Evolutionary conservation across 2,329 filamentous ascomycete species (phyloP), one percentile per base, ranked within the genome.

Genomic region (Fusarium sp.): DNA sequence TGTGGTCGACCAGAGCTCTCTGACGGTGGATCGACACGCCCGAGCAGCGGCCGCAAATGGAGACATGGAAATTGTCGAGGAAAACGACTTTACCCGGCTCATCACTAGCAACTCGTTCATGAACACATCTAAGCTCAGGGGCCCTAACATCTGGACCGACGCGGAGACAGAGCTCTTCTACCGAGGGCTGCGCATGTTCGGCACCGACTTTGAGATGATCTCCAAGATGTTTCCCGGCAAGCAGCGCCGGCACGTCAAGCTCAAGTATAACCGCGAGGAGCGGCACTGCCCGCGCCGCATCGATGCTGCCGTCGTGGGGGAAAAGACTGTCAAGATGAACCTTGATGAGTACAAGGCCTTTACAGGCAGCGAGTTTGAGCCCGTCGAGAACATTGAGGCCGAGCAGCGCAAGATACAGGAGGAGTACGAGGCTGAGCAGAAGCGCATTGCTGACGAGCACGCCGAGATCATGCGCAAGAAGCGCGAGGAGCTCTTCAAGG

Each of bases 221-320:
- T 88, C 90, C 68, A 90, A 90, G 76, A 91, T 95, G 88, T 95
- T 97, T 78, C 89, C 91, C 1, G 88, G 89, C 72, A 91, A 92
- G 78, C 93, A 89, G 69, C 88, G 94, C 20, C 89, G 92, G 35
- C 90, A 94, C 80, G 88, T 97, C 83, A 96, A 96, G 84, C 88
- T 92, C 73, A 97, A 97, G 81, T 97, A 94, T 84, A 93, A 92
- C 77, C 91, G 92, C 70, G 94, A 97, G 82, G 94, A 97, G 83
- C 87, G 90, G 37, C 85, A 90, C 63, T 88, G 92, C 72, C 91
- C 93, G 0, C 83, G 85, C 4, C 88, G 89, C 71, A 87, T 97
- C 75, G 90, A 90, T 70, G 86, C 87, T 38, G 90, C 90, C 6
- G 85, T 97, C 65, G 88, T 88, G 38, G 90, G 90, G 65, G 85